Percentiles rank a stretch among this genome's conserved stretches.
These are phyloP conservation scores for Keithomyces neogunnii DNA, from an alignment of 2,329 filamentous ascomycete genomes.

Conservation along the genomic window DNA sequence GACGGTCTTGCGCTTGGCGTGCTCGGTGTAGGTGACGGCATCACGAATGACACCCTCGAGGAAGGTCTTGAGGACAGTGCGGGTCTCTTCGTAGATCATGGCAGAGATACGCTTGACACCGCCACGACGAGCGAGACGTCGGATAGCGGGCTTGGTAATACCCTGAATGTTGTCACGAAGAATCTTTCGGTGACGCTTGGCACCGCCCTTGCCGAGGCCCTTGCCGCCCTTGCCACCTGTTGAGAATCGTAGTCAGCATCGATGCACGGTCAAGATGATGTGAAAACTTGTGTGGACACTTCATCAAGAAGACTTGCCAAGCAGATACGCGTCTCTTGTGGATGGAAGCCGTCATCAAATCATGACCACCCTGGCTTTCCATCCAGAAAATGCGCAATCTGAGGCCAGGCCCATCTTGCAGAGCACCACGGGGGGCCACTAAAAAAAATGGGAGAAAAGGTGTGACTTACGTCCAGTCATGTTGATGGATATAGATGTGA, in stretches of 20 bases:
- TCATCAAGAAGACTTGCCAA: neutral
- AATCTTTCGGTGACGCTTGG: constrained; percentile 99
- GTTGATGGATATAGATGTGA: constrained; percentile 32
- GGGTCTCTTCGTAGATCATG: constrained; percentile 78
- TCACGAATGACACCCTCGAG: constrained; percentile 70
- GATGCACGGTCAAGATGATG: neutral
- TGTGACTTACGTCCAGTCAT: constrained; percentile 65
- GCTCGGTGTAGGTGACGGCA: constrained; percentile 70
- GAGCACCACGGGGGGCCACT: neutral
- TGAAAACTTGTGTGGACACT: too few relatives aligned
- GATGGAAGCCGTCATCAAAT: neutral
- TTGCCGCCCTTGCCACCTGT: constrained; percentile 91
- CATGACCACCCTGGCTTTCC: neutral
- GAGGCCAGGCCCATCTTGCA: neutral
- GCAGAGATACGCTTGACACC: constrained; percentile 99
- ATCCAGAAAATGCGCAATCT: too few relatives aligned
- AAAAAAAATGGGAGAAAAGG: constrained; percentile 8
- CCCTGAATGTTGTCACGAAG: constrained; percentile 99
- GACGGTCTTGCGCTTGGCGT: constrained; percentile 76
- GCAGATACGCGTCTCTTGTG: neutral
- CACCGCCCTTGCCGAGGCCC: constrained; percentile 95
- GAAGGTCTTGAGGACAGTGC: constrained; percentile 71
- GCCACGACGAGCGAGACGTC: constrained; percentile 96
- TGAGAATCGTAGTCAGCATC: constrained; percentile 34
- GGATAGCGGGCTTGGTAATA: constrained; percentile 97